phyloP scores from a whole-genome alignment of 2,329 filamentous ascomycete species.

The Helminthosporium solani region DNA sequence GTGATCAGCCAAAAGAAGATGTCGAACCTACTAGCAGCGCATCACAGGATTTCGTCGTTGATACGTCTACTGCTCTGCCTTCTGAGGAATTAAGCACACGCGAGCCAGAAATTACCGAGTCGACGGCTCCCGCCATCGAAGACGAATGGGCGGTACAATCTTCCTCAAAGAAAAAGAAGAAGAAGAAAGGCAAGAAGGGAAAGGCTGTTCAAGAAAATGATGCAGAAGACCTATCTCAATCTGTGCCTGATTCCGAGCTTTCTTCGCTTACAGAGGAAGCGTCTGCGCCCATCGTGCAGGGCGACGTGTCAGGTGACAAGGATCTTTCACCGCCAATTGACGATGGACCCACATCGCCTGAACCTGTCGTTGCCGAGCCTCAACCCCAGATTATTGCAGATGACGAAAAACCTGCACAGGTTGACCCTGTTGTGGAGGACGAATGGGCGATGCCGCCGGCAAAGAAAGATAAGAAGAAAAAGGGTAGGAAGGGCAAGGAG shows the following conservation, averaged over 20 bases:
- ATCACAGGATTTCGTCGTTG: background rate
- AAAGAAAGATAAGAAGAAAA: constrained; percentile 33
- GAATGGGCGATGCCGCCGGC: constrained; percentile 17
- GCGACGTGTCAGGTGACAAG: constrained; percentile 1
- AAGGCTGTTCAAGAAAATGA: constrained; percentile 4
- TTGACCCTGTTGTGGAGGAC: background rate
- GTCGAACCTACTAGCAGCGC: background rate
- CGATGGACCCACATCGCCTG: background rate
- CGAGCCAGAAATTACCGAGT: background rate
- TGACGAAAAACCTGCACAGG: background rate
- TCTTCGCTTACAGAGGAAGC: background rate
- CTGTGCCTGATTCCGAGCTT: background rate
- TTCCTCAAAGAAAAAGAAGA: constrained; percentile 22
- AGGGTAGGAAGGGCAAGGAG: constrained; percentile 18
- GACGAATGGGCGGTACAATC: constrained; percentile 7
- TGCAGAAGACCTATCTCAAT: background rate
- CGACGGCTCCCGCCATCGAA: constrained; percentile 5
- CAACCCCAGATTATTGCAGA: background rate
- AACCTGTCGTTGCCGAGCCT: background rate
- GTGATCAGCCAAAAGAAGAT: background rate
- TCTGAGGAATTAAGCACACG: background rate
- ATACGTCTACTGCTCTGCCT: background rate
- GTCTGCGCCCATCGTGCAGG: background rate
- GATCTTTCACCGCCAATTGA: constrained; percentile 1
- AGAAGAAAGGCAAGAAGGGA: constrained; percentile 25